These are phyloP conservation scores for Populus davidiana DNA, from an alignment of 345 rosid species.

Conservation along the genomic window DNA sequence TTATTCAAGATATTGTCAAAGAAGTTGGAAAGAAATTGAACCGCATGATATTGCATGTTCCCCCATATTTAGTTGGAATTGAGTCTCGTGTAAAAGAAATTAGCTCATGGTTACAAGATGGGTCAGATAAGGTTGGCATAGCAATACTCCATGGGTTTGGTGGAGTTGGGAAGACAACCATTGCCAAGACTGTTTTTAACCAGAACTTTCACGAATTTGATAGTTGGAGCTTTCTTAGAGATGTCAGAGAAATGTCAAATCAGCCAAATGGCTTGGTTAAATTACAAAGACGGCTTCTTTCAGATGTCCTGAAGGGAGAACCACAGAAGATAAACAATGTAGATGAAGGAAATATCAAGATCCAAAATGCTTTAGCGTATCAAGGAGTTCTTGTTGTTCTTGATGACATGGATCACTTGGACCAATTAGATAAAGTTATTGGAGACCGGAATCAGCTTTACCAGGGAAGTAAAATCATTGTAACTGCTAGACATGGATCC, in stretches of 20 bases:
- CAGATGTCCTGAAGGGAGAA: constrained; percentile 11
- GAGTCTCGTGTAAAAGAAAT: constrained; percentile 9
- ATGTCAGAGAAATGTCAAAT: constrained; percentile 19
- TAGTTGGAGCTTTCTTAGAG: constrained; percentile 24
- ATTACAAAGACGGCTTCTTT: constrained; percentile 27
- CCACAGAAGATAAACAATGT: background rate
- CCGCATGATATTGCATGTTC: constrained; percentile 14
- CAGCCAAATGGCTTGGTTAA: constrained; percentile 11
- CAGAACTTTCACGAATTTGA: constrained; percentile 23
- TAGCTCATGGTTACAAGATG: constrained; percentile 22
- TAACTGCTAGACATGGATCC: background rate
- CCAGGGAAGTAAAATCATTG: background rate
- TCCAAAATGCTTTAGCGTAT: background rate
- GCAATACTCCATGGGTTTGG: constrained; percentile 32
- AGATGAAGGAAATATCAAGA: constrained; percentile 16
- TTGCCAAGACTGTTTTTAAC: constrained; percentile 21
- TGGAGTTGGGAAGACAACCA: constrained; percentile 25
- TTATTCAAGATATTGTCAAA: constrained; percentile 9
- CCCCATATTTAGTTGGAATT: constrained; percentile 21
- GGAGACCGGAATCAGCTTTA: background rate
- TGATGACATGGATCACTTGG: constrained; percentile 14
- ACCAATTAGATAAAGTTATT: background rate
- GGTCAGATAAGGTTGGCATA: constrained; percentile 18
- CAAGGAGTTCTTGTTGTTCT: constrained; percentile 8
- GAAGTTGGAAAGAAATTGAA: constrained; percentile 11